Evolutionary conservation across 495 filamentous ascomycete genomes (phyloP), one percentile per base, ranked within the genome.

Genomic region (Friedmanniomyces simplex): DNA sequence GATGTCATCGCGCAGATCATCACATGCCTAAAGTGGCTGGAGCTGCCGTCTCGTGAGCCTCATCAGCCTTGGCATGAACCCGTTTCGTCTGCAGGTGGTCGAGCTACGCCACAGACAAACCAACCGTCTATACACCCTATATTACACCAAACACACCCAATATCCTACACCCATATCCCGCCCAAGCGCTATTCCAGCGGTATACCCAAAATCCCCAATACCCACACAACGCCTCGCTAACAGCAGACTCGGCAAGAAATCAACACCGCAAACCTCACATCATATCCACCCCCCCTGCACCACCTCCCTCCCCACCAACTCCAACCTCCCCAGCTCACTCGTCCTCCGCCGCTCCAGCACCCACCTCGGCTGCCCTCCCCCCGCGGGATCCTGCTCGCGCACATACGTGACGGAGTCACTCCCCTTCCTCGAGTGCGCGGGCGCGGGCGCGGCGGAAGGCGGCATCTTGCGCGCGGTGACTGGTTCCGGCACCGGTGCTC

Each of bases 361-460:
- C 72, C 72, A 74, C 39, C 69, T 30, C 41, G 68, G 67, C 25
- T 42, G 55, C 1, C 63, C 68, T 24, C 26, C 30, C 18, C 66
- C 68, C 21, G 36, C 56, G 24, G 63, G 52, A 52, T 66, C 69
- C 36, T 57, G 55, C 53, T 74, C 72, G 6, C 62, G 49, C 36
- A 72, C 68, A 58, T 75, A 74, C 20, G 72, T 59, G 26, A 73
- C 66, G 36, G 67, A 68, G 52, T 73, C 72, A 42, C 68, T 72
- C 10, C 64, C 67, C 20, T 66, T 67, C 28, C 72, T 57, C 55
- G 63, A 64, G 50, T 73, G 72, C 28, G 47, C 52, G n/a, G 58
- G 51, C 52, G 32, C 39, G 1, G 36, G 28, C 28, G 28, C 28
- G 28, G 28, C 28, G 28, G 28, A 10, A 32, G 10, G 10, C 4